phyloP scores from a whole-genome alignment of 495 filamentous ascomycete species.

The Penicillium salamii region DNA sequence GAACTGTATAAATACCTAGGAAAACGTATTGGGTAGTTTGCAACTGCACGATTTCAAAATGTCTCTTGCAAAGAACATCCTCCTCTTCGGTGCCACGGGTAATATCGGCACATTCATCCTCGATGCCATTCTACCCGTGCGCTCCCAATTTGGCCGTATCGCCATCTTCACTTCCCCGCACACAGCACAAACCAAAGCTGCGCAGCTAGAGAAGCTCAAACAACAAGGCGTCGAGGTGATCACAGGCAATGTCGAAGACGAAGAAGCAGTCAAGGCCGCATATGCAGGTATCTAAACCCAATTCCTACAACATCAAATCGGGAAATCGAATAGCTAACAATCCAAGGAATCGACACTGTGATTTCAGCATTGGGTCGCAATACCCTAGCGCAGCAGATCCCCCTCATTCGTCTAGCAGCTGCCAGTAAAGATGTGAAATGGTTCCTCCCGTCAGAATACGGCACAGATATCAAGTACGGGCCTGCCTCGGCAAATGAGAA shows the following conservation, averaged over 20 bases:
- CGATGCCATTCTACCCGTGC: slow-evolving; percentile 52
- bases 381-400: slow-evolving; percentile 55
- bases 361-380: slow-evolving; percentile 63
- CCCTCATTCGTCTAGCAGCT: slow-evolving; percentile 57
- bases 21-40: not conserved
- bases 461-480: slow-evolving; percentile 69
- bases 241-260: slow-evolving; percentile 55
- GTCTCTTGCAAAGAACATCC: slow-evolving; percentile 42
- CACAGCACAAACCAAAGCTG: slow-evolving; percentile 42
- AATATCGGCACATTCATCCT: slow-evolving; percentile 65
- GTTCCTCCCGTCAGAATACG: slow-evolving; percentile 73
- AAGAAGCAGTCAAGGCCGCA: slow-evolving; percentile 49
- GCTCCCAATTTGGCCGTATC: slow-evolving; percentile 51
- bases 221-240: slow-evolving; percentile 53
- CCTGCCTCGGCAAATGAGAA: slow-evolving; percentile 56
- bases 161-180: slow-evolving; percentile 61
- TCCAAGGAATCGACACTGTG: slow-evolving; percentile 57
- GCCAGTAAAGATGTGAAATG: slow-evolving; percentile 53
- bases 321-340: slow-evolving; percentile 2
- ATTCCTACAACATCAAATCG: not conserved
- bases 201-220: slow-evolving; percentile 39
- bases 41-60: slow-evolving; percentile 1
- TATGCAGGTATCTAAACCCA: slow-evolving; percentile 40
- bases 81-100: slow-evolving; percentile 70
- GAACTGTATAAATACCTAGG: slow-evolving; percentile 5